These are phyloP conservation scores for Maudiozyma barnettii DNA, from an alignment of 805 yeast species.

Conservation along the genomic window DNA sequence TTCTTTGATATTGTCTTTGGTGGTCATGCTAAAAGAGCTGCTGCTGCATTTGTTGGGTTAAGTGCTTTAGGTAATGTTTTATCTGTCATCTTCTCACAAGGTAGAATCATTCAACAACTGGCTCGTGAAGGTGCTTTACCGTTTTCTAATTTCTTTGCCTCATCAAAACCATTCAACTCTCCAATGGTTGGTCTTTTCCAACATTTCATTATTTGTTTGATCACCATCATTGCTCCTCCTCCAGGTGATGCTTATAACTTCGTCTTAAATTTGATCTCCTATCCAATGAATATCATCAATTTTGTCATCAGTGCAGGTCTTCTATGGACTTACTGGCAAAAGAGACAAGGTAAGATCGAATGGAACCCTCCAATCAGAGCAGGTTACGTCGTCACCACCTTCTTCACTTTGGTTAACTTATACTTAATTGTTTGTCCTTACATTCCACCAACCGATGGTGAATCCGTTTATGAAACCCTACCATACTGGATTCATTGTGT, in stretches of 20 bases:
- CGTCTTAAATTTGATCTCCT: slow-evolving; percentile 67
- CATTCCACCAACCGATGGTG: slow-evolving; percentile 59
- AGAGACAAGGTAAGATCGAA: slow-evolving; percentile 37
- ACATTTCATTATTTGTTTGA: slow-evolving; percentile 66
- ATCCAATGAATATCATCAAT: slow-evolving; percentile 72
- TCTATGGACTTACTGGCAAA: slow-evolving; percentile 46
- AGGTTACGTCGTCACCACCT: slow-evolving; percentile 48
- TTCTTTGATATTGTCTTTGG: slow-evolving; percentile 70
- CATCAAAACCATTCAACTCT: slow-evolving; percentile 61
- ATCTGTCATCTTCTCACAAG: slow-evolving; percentile 74
- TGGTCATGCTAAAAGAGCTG: slow-evolving; percentile 55
- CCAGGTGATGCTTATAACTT: slow-evolving; percentile 85
- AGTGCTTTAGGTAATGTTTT: slow-evolving; percentile 76
- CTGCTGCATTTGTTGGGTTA: slow-evolving; percentile 71
- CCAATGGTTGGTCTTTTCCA: slow-evolving; percentile 66
- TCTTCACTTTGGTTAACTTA: slow-evolving; percentile 55
- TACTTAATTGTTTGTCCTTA: slow-evolving; percentile 71
- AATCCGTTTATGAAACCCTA: slow-evolving; percentile 55
- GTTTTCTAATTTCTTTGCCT: slow-evolving; percentile 59
- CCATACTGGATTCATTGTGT: slow-evolving; percentile 79
- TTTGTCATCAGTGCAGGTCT: slow-evolving; percentile 51
- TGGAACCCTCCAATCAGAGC: slow-evolving; percentile 73
- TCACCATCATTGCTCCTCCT: slow-evolving; percentile 71
- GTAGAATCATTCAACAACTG: slow-evolving; percentile 68
- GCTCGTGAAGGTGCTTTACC: slow-evolving; percentile 80